Conservation (phyloP, 371 early-diverging fungal genomes). For the Parasitella parasitica region DNA sequence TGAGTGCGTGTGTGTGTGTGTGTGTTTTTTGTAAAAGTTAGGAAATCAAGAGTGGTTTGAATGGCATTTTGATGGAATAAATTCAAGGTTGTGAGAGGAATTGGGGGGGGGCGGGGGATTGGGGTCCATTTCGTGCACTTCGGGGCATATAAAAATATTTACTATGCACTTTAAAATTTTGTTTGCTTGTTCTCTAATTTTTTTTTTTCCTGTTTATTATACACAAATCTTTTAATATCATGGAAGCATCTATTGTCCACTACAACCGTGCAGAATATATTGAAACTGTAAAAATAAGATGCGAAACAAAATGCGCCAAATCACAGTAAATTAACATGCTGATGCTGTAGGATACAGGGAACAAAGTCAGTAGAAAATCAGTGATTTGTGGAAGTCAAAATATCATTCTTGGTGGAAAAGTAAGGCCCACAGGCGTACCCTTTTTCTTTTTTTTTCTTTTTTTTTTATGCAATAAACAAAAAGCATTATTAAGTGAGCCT, state of each 20-base stretch:
- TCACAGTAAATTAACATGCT: not conserved
- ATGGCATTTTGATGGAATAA: not conserved
- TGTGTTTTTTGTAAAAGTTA: too few species aligned
- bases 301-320: too few species aligned
- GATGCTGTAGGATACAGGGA: constrained; percentile 89
- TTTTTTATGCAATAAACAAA: not conserved
- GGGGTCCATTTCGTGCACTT: not conserved
- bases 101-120: too few species aligned
- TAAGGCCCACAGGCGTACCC: too few species aligned
- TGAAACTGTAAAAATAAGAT: constrained; percentile 67
- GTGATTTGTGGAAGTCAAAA: constrained; percentile 93
- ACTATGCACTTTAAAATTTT: too few species aligned
- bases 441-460: too few species aligned
- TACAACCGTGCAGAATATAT: constrained; percentile 78
- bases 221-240: constrained; percentile 21
- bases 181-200: constrained; percentile 4
- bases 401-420: constrained; percentile 94
- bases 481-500: not conserved
- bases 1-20: too few species aligned
- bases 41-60: too few species aligned
- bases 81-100: not conserved
- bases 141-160: constrained; percentile 10
- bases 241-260: constrained; percentile 72
- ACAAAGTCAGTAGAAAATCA: constrained; percentile 90
- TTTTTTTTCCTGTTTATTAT: not conserved